Conservation (phyloP, 2,329 filamentous ascomycete genomes). For the Penicillium brasilianum region DNA sequence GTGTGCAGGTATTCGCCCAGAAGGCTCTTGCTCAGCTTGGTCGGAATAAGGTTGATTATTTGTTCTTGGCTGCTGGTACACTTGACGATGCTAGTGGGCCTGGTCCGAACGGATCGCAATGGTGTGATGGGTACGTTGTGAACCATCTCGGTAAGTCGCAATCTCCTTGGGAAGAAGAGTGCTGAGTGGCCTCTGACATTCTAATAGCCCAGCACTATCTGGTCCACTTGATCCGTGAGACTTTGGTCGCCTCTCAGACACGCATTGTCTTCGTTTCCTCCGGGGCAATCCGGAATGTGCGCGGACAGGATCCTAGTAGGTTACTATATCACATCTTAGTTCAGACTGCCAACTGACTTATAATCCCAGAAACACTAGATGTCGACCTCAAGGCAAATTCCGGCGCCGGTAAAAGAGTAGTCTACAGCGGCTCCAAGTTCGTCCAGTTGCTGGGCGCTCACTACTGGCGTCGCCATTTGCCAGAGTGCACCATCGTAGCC, state of each 20-base stretch:
- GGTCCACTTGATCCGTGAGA: constrained; percentile 25
- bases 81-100: constrained; percentile 25
- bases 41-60: constrained; percentile 21
- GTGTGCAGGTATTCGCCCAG: constrained; percentile 30
- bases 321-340: background rate
- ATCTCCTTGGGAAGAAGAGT: background rate
- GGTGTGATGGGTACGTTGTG: constrained; percentile 30
- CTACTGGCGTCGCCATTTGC: constrained; percentile 33
- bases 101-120: constrained; percentile 31
- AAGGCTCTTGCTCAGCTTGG: constrained; percentile 27
- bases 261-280: constrained; percentile 34
- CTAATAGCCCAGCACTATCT: constrained; percentile 30
- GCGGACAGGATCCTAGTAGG: constrained; percentile 29
- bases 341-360: background rate
- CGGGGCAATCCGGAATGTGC: constrained; percentile 30
- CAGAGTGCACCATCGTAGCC: constrained; percentile 29
- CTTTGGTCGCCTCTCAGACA: constrained; percentile 25
- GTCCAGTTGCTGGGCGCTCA: constrained; percentile 30
- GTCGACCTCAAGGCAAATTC: constrained; percentile 31
- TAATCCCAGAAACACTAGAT: constrained; percentile 29
- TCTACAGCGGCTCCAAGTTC: constrained; percentile 36
- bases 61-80: constrained; percentile 30
- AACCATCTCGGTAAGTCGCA: constrained; percentile 31
- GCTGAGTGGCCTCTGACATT: background rate
- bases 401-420: constrained; percentile 20